Evolutionary conservation across 345 rosid species (phyloP).

Genomic region (Citrus sp.): DNA sequence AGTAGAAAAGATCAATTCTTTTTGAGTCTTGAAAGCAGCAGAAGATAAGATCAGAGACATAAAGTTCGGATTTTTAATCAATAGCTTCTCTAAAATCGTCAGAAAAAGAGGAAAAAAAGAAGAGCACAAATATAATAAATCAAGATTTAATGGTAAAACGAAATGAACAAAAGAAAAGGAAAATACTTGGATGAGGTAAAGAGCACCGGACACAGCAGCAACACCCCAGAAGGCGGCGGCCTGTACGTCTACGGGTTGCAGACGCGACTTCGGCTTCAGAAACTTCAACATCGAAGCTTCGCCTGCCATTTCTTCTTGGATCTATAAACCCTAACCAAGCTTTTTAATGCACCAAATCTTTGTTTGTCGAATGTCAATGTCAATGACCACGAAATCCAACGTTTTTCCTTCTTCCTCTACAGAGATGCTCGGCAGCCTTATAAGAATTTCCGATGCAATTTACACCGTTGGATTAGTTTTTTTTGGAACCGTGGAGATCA

Average conservation of each 20-base stretch:
- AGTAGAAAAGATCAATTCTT: background rate
- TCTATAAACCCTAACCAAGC: background rate
- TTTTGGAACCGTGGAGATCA: background rate
- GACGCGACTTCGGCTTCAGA: slow-evolving; percentile 46
- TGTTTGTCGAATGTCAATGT: background rate
- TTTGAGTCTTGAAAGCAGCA: background rate
- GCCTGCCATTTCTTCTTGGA: slow-evolving; percentile 42
- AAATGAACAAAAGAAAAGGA: background rate
- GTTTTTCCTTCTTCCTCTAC: background rate
- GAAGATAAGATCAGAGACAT: background rate
- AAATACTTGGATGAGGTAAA: slow-evolving; percentile 73
- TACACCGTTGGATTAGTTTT: background rate
- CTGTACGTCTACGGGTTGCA: slow-evolving; percentile 60
- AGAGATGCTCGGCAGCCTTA: background rate
- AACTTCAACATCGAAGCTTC: slow-evolving; percentile 37
- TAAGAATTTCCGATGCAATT: background rate
- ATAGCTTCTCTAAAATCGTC: background rate
- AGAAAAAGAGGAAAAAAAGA: rapidly evolving
- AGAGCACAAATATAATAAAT: too few relatives aligned
- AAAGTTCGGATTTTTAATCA: background rate
- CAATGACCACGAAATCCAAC: background rate
- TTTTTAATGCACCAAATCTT: background rate
- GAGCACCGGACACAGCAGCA: slow-evolving; percentile 67
- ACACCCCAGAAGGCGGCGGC: slow-evolving; percentile 85
- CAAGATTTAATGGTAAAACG: background rate